phyloP scores from a whole-genome alignment of 2,329 filamentous ascomycete species.

The Phaeoacremonium minimum region DNA sequence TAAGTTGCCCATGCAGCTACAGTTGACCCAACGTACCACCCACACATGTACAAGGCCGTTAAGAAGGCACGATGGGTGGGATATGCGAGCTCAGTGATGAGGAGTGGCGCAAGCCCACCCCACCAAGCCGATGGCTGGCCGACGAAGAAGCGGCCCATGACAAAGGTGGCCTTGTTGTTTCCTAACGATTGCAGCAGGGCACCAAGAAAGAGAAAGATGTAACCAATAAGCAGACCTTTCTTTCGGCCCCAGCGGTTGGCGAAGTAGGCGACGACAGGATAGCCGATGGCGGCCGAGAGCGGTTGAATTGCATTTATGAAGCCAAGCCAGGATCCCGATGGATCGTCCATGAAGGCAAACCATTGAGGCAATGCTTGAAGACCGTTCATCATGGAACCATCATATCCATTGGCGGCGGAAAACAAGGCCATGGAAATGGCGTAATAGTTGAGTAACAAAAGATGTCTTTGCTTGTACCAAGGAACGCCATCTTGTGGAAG shows the following conservation, averaged over 20 bases:
- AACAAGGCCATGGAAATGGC: conserved; percentile 3
- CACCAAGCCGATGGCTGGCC: conserved; percentile 27
- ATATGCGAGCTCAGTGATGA: conserved; percentile 40
- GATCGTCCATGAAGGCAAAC: conserved; percentile 5
- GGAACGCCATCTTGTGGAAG: conserved; percentile 2
- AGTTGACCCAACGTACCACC: conserved; percentile 23
- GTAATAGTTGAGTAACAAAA: conserved; percentile 3
- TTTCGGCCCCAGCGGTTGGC: conserved; percentile 29
- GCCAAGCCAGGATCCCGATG: conserved; percentile 4
- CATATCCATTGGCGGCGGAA: conserved; percentile 5
- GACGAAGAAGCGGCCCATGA: conserved; percentile 28
- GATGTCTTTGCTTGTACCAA: conserved; percentile 5
- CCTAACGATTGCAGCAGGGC: conserved; percentile 21
- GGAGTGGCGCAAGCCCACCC: conserved; percentile 23
- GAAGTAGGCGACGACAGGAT: conserved; percentile 20
- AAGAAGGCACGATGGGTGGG: conserved; percentile 28
- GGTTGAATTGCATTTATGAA: conserved; percentile 6
- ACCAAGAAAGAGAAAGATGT: conserved; percentile 23
- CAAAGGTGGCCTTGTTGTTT: conserved; percentile 19
- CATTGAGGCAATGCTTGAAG: conserved; percentile 4
- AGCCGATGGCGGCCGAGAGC: conserved; percentile 19
- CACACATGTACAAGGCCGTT: conserved; percentile 22
- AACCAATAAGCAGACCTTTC: conserved; percentile 21
- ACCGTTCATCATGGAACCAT: conserved; percentile 5
- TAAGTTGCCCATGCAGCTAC: conserved; percentile 22